Evolutionary conservation across 2,329 filamentous ascomycete genomes (phyloP).

Genomic region (Pseudogymnoascus sp.): DNA sequence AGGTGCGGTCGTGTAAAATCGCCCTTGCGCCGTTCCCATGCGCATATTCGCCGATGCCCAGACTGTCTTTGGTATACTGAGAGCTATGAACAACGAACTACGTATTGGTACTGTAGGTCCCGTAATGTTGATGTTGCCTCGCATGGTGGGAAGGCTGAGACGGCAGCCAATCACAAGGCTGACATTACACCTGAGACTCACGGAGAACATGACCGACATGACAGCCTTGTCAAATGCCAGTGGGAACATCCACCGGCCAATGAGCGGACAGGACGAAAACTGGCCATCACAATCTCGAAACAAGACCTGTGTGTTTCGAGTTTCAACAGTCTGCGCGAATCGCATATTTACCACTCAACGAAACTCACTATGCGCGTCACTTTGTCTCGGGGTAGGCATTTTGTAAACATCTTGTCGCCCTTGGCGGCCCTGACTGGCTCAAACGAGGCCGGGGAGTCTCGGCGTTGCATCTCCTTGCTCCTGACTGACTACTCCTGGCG

Average conservation of each 20-base stretch:
- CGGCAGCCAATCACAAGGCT: not conserved
- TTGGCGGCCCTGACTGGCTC: not conserved
- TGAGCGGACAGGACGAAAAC: not conserved
- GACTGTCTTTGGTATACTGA: not conserved
- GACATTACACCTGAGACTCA: conserved; percentile 3
- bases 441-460: not conserved
- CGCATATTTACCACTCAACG: not conserved
- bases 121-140: not conserved
- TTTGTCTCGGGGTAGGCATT: not conserved
- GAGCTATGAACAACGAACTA: not conserved
- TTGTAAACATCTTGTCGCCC: not conserved
- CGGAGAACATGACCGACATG: not conserved
- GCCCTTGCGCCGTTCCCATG: not conserved
- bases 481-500: conserved; percentile 1
- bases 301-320: not conserved
- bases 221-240: not conserved
- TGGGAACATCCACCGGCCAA: not conserved
- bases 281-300: not conserved
- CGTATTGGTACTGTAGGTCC: not conserved
- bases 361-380: not conserved
- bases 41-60: not conserved
- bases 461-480: not conserved
- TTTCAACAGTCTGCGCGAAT: conserved; percentile 3
- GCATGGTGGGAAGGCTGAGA: not conserved
- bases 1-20: not conserved